These are phyloP conservation scores for Scutellaria barbata DNA, from an alignment of 257 asterid genomes.

Conservation along the genomic window DNA sequence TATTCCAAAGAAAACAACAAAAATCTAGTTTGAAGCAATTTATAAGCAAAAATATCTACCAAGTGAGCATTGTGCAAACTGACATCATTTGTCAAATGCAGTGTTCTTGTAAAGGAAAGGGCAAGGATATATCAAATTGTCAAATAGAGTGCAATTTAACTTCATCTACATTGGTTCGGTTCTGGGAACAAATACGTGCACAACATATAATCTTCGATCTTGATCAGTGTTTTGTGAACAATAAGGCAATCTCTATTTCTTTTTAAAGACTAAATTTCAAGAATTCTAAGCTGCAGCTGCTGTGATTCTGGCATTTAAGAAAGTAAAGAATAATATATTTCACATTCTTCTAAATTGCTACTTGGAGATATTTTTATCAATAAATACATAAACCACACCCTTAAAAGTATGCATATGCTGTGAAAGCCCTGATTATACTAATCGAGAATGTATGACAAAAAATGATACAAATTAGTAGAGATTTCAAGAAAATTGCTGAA, in stretches of 20 bases:
- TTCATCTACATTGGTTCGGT: not conserved
- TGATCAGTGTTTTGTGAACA: not conserved
- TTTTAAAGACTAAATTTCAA: not conserved
- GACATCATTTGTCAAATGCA: not conserved
- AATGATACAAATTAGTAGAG: not conserved
- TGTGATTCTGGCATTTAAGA: not conserved
- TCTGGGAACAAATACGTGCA: not conserved
- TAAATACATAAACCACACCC: conserved; percentile 9
- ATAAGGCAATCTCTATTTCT: too few species aligned
- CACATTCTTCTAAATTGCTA: not conserved
- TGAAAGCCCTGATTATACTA: conserved; percentile 9
- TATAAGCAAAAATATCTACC: conserved; percentile 18
- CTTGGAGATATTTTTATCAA: conserved; percentile 9
- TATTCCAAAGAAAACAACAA: conserved; percentile 5
- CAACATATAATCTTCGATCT: conserved; percentile 18
- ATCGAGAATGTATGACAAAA: conserved; percentile 9
- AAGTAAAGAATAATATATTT: not conserved
- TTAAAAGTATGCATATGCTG: conserved; percentile 6
- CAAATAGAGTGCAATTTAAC: conserved; percentile 5
- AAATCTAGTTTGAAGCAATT: not conserved
- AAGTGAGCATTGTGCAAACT: conserved; percentile 1
- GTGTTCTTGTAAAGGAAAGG: not conserved
- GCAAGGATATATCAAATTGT: conserved; percentile 19
- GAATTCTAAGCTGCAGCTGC: conserved; percentile 11
- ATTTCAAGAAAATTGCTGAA: conserved; percentile 15